These are phyloP conservation scores for Hirschioporus abietinus DNA, from an alignment of 768 basidiomycete genomes.

Conservation along the genomic window DNA sequence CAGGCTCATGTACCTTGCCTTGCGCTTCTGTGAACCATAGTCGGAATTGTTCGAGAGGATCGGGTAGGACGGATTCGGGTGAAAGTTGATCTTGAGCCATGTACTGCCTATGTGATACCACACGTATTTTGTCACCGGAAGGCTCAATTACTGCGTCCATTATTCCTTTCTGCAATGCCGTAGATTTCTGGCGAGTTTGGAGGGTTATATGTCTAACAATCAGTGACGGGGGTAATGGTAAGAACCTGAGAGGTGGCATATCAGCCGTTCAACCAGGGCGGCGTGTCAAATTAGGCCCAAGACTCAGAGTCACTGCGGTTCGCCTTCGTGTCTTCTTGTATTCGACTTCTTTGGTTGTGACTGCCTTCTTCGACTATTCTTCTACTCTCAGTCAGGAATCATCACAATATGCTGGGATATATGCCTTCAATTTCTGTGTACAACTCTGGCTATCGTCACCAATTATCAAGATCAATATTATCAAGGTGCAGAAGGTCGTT, in stretches of 20 bases:
- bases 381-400: too few species aligned
- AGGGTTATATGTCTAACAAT: not conserved
- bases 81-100: constrained; percentile 57
- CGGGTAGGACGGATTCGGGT: constrained; percentile 52
- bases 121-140: constrained; percentile 50
- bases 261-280: too few species aligned
- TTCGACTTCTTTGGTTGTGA: too few species aligned
- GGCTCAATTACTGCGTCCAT: constrained; percentile 28
- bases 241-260: not conserved
- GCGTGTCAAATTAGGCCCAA: too few species aligned
- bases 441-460: too few species aligned
- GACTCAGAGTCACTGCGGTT: too few species aligned
- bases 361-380: too few species aligned
- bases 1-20: constrained; percentile 74
- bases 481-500: too few species aligned
- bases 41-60: constrained; percentile 83
- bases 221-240: not conserved
- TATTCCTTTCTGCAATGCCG: not conserved
- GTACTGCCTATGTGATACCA: constrained; percentile 78
- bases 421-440: too few species aligned
- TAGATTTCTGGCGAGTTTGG: not conserved
- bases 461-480: too few species aligned
- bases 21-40: constrained; percentile 75
- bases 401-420: too few species aligned
- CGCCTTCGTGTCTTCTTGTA: too few species aligned